Evolutionary conservation across 306 rosid species (phyloP), one percentile per base, ranked within the genome.

Genomic region (Sindora glabra): DNA sequence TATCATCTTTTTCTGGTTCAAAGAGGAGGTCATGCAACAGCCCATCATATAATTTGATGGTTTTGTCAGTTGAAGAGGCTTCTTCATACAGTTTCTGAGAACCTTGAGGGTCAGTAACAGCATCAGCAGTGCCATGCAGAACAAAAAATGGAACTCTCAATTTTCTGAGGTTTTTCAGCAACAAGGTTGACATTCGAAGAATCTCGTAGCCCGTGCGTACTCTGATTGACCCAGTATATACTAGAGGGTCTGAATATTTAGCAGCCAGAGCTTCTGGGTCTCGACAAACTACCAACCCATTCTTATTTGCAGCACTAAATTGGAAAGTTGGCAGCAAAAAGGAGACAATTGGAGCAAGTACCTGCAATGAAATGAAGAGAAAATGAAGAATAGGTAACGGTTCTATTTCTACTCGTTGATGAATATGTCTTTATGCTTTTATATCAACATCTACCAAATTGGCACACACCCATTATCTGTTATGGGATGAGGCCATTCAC

Each of bases 31-130:
- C 99, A 69, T 92, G 99, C 14, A 83, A 68, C 9, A 80, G 68
- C 13, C 89, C 99, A 47, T 82, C 77, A 46, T 74, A 83, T 59
- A 92, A 74, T 59, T 73, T 86, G 71, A 92, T 83, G 39, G 70
- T 67, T 80, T 92, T 92, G 77, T 92, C 96, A 18, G 62, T 50
- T 21, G 96, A 86, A 16, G 89, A 76, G 39, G 96, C 95, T 77
- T 89, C 84, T 11, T 76, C 73, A 41, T 86, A 82, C 24, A 82
- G 48, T 51, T 70, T 83, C 27, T 44, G 73, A 26, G 89, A 58
- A 34, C 80, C 89, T 30, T 36, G 62, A 2, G 82, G 89, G 25
- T 79, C 89, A 10, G 85, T 83, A 14, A 79, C 71, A 3, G 74
- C 69, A 19, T 83, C 85, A 2, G 63, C 80, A 5, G 66, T 76